These are phyloP conservation scores for Angophora floribunda DNA, from an alignment of 345 rosid species.

Conservation along the genomic window DNA sequence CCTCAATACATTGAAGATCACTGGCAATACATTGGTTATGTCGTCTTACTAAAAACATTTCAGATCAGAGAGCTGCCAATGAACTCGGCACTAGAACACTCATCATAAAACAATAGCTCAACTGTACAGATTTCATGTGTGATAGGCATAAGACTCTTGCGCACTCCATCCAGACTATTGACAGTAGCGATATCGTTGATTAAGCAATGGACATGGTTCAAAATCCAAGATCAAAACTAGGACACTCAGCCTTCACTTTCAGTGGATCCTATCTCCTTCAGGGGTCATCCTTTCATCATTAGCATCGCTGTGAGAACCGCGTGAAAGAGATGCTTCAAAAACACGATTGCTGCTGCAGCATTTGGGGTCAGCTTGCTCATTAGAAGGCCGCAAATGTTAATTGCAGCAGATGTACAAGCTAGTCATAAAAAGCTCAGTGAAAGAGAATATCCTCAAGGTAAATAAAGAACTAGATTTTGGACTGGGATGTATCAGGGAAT, in stretches of 20 bases:
- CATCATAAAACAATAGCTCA: not conserved
- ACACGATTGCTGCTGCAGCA: not conserved
- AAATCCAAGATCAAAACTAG: conserved; percentile 53
- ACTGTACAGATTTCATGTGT: not conserved
- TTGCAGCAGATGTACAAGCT: not conserved
- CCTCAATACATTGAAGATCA: not conserved
- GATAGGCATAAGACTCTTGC: not conserved
- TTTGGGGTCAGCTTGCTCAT: not conserved
- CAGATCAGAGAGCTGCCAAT: not conserved
- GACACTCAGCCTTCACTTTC: conserved; percentile 7
- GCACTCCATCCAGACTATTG: not conserved
- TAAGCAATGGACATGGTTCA: conserved; percentile 3
- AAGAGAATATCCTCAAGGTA: not conserved
- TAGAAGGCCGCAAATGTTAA: not conserved
- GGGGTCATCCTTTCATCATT: not conserved
- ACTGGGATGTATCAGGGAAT: not conserved
- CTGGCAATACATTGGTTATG: not conserved
- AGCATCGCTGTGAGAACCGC: not conserved
- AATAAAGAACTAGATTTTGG: not conserved
- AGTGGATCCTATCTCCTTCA: not conserved
- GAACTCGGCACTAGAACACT: not conserved
- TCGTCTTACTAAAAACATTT: not conserved
- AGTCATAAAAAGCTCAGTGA: not conserved
- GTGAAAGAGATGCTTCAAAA: not conserved
- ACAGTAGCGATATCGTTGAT: not conserved